These are phyloP conservation scores for Phytophthora pini DNA, from an alignment of 352 stramenopile species.

Conservation along the genomic window DNA sequence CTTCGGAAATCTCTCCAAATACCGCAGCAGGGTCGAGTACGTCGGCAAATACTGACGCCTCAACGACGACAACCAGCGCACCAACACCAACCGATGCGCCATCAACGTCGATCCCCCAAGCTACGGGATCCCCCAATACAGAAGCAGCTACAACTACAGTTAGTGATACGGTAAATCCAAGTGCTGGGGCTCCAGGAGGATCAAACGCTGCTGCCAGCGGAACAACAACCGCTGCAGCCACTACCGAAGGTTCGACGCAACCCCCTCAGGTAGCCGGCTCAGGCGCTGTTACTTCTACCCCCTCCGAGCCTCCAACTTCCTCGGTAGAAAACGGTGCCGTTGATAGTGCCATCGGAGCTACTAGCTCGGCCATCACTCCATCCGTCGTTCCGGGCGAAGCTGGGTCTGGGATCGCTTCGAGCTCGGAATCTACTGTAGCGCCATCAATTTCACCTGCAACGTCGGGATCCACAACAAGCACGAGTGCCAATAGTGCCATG, in stretches of 20 bases:
- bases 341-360: not conserved
- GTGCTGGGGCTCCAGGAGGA: not conserved
- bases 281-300: not conserved
- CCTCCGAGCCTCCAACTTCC: slow-evolving; percentile 3
- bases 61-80: slow-evolving; percentile 3
- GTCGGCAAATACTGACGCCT: slow-evolving; percentile 1
- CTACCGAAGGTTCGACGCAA: not conserved
- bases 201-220: slow-evolving; percentile 1
- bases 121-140: not conserved
- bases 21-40: not conserved
- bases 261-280: not conserved
- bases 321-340: not conserved
- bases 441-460: not conserved
- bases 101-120: slow-evolving; percentile 6
- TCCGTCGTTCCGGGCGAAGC: not conserved
- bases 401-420: not conserved
- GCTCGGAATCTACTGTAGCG: slow-evolving; percentile 3
- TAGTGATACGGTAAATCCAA: not conserved
- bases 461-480: not conserved
- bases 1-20: not conserved
- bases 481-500: not conserved
- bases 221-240: not conserved
- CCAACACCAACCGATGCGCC: not conserved
- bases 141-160: not conserved
- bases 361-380: not conserved